Evolutionary conservation across 2,329 filamentous ascomycete genomes (phyloP), one percentile per base, ranked within the genome.

Genomic region (Fusarium bactridioides): DNA sequence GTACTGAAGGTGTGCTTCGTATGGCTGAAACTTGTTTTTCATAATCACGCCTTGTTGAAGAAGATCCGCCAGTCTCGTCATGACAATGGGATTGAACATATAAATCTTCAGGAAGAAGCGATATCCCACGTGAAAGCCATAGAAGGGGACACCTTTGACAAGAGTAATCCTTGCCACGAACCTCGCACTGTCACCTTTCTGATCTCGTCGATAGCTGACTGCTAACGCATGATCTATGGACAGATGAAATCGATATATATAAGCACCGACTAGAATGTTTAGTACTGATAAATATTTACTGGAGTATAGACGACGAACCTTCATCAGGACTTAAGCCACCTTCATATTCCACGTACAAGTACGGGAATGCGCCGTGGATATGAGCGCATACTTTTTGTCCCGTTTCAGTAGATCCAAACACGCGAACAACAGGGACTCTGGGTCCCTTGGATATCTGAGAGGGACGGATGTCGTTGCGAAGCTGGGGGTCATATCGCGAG

Each of bases 311-410:
- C 16, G 33, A 67, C 88, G 79, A 82, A 95, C 93, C 92, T 80
- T 91, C 87, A 70, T 92, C 87, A 15, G 87, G 84, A 44, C 86
- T 86, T 67, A 96, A 81, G 74, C 88, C 88, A 27, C 93, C 94
- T 53, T 87, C 85, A 80, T 97, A 97, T 80, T 95, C 92, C 62
- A 99, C 86, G 79, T 94, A 98, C n/a, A 98, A 85, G 79, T 99
- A 99, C 3, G 96, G 96, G 77, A 99, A 95, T 27, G 94, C 94
- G 67, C 97, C 96, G 82, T 98, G 96, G 62, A 99, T 90, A 83
- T 99, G 96, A 35, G 94, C 94, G 83, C 96, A 98, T 21, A 98
- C 94, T 79, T 97, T 98, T 82, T 98, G 95, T 1, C 96, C 96
- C 0, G 94, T 96, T 80, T 97, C 94, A 2, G 95, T 98, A 7